These are phyloP conservation scores for Elymus sibiricus DNA, from an alignment of 176 grass and related monocot species.

Conservation along the genomic window DNA sequence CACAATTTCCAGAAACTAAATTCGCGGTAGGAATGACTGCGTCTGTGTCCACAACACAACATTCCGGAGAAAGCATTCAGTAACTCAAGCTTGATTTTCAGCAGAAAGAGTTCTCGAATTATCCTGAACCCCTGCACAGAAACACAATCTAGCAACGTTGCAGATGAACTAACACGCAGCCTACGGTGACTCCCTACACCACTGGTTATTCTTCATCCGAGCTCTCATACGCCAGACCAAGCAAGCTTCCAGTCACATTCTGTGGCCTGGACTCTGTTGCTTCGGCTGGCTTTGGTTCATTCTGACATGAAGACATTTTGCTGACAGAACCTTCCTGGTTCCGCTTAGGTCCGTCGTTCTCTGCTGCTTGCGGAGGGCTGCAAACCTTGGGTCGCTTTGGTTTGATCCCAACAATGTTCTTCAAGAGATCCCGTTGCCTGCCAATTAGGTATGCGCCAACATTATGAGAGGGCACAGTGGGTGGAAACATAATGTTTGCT, in stretches of 20 bases:
- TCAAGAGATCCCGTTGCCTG: conserved; percentile 51
- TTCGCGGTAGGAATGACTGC: no score
- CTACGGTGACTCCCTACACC: conserved; percentile 1
- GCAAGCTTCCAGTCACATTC: conserved; percentile 41
- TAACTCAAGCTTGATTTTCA: neutral
- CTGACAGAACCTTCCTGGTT: conserved; percentile 5
- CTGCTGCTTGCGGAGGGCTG: neutral
- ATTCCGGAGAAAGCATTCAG: neutral
- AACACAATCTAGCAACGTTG: conserved; percentile 17
- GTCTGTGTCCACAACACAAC: no score
- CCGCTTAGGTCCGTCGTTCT: conserved; percentile 22
- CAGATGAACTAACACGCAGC: conserved; percentile 23
- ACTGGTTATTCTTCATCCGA: conserved; percentile 60
- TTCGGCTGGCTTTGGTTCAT: neutral
- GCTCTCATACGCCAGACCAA: conserved; percentile 74
- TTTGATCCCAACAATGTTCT: conserved; percentile 79
- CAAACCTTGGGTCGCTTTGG: conserved; percentile 59
- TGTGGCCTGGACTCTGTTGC: conserved; percentile 14
- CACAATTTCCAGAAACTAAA: no score
- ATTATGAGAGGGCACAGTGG: neutral
- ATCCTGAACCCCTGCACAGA: neutral
- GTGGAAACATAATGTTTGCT: neutral
- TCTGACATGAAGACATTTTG: neutral
- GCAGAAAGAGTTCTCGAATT: neutral
- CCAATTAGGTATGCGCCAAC: neutral